phyloP scores from a whole-genome alignment of 192 early-diverging fungal genomes.

The Entrophospora sp. region DNA sequence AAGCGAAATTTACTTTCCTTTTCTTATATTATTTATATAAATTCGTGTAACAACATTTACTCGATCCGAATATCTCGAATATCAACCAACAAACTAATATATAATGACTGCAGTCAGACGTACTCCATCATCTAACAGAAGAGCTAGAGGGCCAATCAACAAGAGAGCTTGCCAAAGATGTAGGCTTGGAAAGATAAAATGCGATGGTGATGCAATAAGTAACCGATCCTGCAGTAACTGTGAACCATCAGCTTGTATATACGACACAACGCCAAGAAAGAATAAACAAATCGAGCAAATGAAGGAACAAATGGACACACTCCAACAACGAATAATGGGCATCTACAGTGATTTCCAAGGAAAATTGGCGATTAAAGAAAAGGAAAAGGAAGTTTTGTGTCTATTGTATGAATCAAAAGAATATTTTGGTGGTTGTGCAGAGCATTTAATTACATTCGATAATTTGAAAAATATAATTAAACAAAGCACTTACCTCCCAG shows the following conservation, averaged over 20 bases:
- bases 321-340: background rate
- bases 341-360: background rate
- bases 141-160: conserved; percentile 8
- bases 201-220: conserved; percentile 3
- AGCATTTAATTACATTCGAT: background rate
- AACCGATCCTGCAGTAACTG: background rate
- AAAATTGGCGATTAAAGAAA: background rate
- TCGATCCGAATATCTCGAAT: too few relatives aligned
- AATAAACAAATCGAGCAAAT: conserved; percentile 13
- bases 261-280: conserved; percentile 1
- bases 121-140: too few relatives aligned
- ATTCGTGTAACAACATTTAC: too few relatives aligned
- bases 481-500: too few relatives aligned
- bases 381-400: background rate
- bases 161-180: conserved; percentile 17
- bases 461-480: background rate
- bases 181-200: background rate
- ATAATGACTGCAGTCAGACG: too few relatives aligned
- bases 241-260: background rate
- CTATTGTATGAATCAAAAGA: background rate
- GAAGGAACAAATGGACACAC: background rate
- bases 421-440: background rate
- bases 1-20: too few relatives aligned
- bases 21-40: too few relatives aligned
- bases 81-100: too few relatives aligned